Evolutionary conservation across 148 eudicot species (phyloP), one percentile per base, ranked within the genome.

Genomic region (Rhododendron mucronatum): DNA sequence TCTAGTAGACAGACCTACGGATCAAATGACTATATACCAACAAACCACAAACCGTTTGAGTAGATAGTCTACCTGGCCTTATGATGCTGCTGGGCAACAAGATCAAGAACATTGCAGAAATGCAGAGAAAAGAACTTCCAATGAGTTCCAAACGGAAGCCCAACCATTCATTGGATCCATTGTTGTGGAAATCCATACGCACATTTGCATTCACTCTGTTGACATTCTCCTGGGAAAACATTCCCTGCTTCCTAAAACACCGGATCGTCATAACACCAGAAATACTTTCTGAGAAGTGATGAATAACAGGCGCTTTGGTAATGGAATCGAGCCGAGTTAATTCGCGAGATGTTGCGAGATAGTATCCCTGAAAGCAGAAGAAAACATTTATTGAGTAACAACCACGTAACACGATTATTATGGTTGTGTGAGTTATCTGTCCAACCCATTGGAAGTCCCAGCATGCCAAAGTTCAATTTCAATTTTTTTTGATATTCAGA

Each of bases 251-350:
- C 84, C 90, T 91, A 87, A 97, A 97, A 88, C 98, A 92, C 3
- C 99, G 98, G 23, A 97, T 93, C 20, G 99, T 97, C 98, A 94
- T 94, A 78, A 97, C 95, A 20, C 99, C 99, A 15, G 97, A 89
- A 57, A 97, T 94, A 91, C 96, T 97, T 87, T 95, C 99, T 13
- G 99, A 97, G 93, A 97, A 97, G 87, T 97, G 99, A 87, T 92
- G 94, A 87, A 97, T 95, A 10, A 97, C 92, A 1, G 99, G 99
- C 51, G 99, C 99, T 87, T 97, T 97, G 33, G 98, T 95, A 86
- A 97, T 97, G 20, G 95, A 93, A 88, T 94, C 99, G 14, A 97
- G 94, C 3, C 99, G 93, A 39, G 99, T 97, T 77, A 97, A 75
- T 91, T 97, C 99, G 14, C 98, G 96, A 12, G 99, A 95, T 79